Percentiles rank a stretch among this genome's conserved stretches.
Conservation (phyloP, 2,329 filamentous ascomycete genomes). For the Sporothrix brasiliensis region DNA sequence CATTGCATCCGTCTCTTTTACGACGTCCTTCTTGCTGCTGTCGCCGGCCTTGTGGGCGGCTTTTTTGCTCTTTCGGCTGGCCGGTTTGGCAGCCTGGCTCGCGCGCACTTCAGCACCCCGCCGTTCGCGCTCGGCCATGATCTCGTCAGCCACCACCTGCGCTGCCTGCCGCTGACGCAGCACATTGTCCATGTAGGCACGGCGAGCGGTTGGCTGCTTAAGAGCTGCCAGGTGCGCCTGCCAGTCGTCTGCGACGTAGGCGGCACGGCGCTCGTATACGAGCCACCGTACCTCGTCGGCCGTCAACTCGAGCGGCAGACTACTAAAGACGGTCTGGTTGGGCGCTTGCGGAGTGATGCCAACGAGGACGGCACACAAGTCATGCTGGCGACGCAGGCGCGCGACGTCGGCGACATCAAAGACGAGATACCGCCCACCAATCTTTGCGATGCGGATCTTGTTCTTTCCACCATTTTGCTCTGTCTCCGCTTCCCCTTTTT, state of each 20-base stretch:
- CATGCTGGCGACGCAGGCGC: conserved; percentile 74
- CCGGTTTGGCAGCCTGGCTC: conserved; percentile 22
- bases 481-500: neutral
- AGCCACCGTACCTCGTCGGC: conserved; percentile 85
- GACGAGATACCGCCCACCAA: conserved; percentile 80
- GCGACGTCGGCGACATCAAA: conserved; percentile 84
- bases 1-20: neutral
- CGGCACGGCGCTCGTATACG: conserved; percentile 74
- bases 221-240: conserved; percentile 69
- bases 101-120: conserved; percentile 36
- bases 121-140: conserved; percentile 42
- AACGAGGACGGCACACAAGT: conserved; percentile 82
- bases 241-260: conserved; percentile 81
- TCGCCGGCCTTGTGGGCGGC: neutral
- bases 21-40: neutral
- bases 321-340: conserved; percentile 92
- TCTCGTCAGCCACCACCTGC: conserved; percentile 46
- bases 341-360: conserved; percentile 90
- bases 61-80: conserved; percentile 17
- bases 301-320: conserved; percentile 84
- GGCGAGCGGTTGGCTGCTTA: conserved; percentile 54
- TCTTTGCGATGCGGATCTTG: conserved; percentile 76
- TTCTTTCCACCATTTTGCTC: neutral
- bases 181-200: conserved; percentile 64
- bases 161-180: conserved; percentile 49